Conservation (phyloP, 345 rosid species). For the Bruguiera parviflora region DNA sequence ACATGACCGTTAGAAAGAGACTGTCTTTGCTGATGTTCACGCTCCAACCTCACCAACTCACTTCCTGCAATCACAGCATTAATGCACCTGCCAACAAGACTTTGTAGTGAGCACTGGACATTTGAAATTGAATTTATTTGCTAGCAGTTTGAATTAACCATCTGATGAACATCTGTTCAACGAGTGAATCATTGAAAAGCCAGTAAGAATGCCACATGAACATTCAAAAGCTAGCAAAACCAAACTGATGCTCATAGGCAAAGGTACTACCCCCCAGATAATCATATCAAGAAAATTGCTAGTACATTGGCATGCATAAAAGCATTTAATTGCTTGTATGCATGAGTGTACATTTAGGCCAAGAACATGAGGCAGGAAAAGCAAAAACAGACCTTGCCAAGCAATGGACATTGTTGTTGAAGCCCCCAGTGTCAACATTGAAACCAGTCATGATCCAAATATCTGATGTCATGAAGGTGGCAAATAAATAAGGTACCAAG, state of each 20-base stretch:
- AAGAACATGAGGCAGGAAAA: neutral
- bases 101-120: slow-evolving; percentile 4
- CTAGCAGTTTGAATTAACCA: neutral
- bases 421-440: slow-evolving; percentile 91
- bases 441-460: slow-evolving; percentile 90
- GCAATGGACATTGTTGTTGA: slow-evolving; percentile 91
- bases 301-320: neutral
- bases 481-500: slow-evolving; percentile 85
- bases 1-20: slow-evolving; percentile 68
- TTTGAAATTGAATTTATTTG: neutral
- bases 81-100: slow-evolving; percentile 64
- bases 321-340: slow-evolving; percentile 1
- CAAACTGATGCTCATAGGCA: too few relatives aligned
- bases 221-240: too few relatives aligned
- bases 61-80: slow-evolving; percentile 91
- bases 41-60: slow-evolving; percentile 76
- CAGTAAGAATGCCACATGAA: too few relatives aligned
- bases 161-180: neutral
- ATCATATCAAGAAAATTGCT: too few relatives aligned
- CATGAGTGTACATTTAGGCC: neutral
- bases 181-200: neutral
- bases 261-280: too few relatives aligned
- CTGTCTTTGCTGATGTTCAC: slow-evolving; percentile 71
- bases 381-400: slow-evolving; percentile 68
- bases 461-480: slow-evolving; percentile 80